Percentiles rank a stretch among this genome's conserved stretches.
phyloP scores from a whole-genome alignment of 805 yeast genomes.

The Dipodascopsis uninucleata region DNA sequence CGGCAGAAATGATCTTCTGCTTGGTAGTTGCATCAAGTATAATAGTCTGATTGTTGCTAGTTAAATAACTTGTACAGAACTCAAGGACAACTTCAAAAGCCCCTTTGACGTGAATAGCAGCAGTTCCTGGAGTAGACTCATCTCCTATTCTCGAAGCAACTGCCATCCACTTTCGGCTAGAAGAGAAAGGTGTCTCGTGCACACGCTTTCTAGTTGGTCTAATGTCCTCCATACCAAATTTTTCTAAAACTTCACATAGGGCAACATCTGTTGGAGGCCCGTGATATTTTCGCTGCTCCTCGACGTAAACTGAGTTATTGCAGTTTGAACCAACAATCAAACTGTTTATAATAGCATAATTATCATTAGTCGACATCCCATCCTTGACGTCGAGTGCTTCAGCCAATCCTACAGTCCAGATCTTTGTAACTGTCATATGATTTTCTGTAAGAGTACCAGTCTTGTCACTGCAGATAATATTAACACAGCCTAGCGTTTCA shows the following conservation, averaged over 20 bases:
- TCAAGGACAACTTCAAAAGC: conserved; percentile 74
- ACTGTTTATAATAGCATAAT: conserved; percentile 79
- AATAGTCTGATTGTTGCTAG: conserved; percentile 55
- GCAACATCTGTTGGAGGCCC: conserved; percentile 98
- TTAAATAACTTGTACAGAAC: conserved; percentile 56
- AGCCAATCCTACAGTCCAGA: conserved; percentile 66
- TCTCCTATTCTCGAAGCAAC: conserved; percentile 43
- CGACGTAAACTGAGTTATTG: conserved; percentile 28
- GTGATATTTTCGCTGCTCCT: conserved; percentile 18
- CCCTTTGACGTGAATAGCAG: conserved; percentile 71
- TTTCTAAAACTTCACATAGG: conserved; percentile 65
- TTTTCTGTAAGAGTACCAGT: conserved; percentile 63
- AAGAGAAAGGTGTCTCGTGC: conserved; percentile 79
- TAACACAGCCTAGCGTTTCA: conserved; percentile 90
- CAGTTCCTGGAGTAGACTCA: conserved; percentile 7
- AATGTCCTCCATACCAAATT: conserved; percentile 67
- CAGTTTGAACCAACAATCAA: conserved; percentile 65
- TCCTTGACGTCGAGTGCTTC: conserved; percentile 59
- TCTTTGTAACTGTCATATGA: conserved; percentile 82
- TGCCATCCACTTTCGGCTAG: conserved; percentile 88
- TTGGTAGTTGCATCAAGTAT: conserved; percentile 53
- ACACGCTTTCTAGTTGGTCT: conserved; percentile 59
- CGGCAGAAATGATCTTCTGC: conserved; percentile 50
- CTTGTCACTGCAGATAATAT: conserved; percentile 58
- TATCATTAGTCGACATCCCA: conserved; percentile 84